Evolutionary conservation across 2,329 filamentous ascomycete species (phyloP).

Genomic region (Teratosphaeria pseudoeucalypti): DNA sequence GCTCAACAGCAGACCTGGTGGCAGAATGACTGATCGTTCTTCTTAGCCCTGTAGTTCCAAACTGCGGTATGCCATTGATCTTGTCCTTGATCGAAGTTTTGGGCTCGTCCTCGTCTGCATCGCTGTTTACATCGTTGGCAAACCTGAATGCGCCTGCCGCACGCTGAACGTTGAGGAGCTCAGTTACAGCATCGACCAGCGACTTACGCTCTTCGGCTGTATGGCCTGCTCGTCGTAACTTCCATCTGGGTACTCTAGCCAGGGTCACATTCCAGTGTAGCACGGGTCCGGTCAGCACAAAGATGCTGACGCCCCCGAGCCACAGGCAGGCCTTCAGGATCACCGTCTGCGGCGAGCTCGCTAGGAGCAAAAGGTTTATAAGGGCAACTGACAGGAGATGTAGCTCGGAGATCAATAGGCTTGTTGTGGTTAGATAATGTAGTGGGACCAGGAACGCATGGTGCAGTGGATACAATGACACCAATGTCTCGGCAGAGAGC

Average conservation of each 20-base stretch:
- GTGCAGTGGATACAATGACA: conserved; percentile 72
- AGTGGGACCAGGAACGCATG: conserved; percentile 63
- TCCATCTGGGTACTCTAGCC: conserved; percentile 83
- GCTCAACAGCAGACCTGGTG: conserved; percentile 15
- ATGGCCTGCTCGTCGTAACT: conserved; percentile 54
- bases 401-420: conserved; percentile 74
- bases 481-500: conserved; percentile 45
- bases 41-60: conserved; percentile 2
- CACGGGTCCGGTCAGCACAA: conserved; percentile 62
- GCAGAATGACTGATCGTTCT: conserved; percentile 8
- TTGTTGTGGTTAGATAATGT: conserved; percentile 76
- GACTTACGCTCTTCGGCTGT: conserved; percentile 33
- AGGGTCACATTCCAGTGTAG: conserved; percentile 76
- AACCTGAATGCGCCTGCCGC: conserved; percentile 17
- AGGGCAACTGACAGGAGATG: conserved; percentile 75
- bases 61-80: conserved; percentile 8
- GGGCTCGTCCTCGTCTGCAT: conserved; percentile 37
- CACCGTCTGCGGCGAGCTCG: conserved; percentile 47
- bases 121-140: conserved; percentile 27
- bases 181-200: conserved; percentile 32
- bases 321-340: conserved; percentile 37
- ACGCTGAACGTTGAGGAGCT: conserved; percentile 25
- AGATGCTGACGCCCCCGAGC: conserved; percentile 60
- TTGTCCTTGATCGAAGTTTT: conserved; percentile 11
- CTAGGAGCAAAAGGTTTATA: conserved; percentile 69